These are phyloP conservation scores for Coriolopsis trogii DNA, from an alignment of 1,284 basidiomycete species.

Conservation along the genomic window DNA sequence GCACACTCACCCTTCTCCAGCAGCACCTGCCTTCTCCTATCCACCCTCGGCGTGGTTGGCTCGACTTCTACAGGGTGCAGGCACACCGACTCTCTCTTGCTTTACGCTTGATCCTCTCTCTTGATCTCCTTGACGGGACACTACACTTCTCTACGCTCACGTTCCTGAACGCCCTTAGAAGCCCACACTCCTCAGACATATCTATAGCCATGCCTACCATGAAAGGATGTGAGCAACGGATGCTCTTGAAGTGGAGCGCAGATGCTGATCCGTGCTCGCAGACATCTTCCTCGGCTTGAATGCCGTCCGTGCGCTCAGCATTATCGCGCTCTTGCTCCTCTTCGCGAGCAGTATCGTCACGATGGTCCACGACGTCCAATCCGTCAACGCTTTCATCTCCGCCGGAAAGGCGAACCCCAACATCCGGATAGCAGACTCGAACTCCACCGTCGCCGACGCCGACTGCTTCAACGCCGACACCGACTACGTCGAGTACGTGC, in stretches of 20 bases:
- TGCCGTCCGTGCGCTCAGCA: constrained; percentile 73
- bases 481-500: constrained; percentile 76
- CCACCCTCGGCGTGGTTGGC: constrained; percentile 1
- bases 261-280: constrained; percentile 29
- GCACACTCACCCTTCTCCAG: constrained; percentile 7
- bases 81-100: constrained; percentile 15
- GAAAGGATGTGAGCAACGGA: constrained; percentile 14
- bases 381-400: constrained; percentile 63
- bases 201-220: constrained; percentile 10
- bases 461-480: constrained; percentile 51
- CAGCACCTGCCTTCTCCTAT: constrained; percentile 2
- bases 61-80: constrained; percentile 17
- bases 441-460: constrained; percentile 20
- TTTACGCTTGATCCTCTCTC: constrained; percentile 13
- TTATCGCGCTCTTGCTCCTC: constrained; percentile 77
- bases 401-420: constrained; percentile 9
- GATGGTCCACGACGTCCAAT: constrained; percentile 78
- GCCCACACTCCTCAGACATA: background rate
- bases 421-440: constrained; percentile 5
- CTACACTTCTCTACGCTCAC: background rate
- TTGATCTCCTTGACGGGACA: background rate
- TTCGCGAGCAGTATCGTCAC: constrained; percentile 84
- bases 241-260: background rate
- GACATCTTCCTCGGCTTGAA: constrained; percentile 84
- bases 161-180: background rate